Evolutionary conservation across 768 basidiomycete species (phyloP).

Genomic region (Strobilomyces dryophilus): DNA sequence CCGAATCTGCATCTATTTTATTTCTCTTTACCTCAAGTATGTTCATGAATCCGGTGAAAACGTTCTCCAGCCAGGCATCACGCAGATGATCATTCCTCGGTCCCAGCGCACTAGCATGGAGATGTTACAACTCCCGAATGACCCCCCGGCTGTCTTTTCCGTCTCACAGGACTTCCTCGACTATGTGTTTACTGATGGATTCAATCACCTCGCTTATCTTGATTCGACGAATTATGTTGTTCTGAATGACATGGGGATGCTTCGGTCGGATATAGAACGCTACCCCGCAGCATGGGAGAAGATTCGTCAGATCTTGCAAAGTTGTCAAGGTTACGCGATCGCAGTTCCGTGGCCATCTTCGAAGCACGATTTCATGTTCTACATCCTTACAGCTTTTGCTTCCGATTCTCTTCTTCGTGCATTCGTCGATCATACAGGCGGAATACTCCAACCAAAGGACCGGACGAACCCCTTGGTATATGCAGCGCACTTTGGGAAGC

Average conservation of each 20-base stretch:
- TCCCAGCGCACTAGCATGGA: no score
- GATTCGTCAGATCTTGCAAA: not conserved
- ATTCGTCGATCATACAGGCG: not conserved
- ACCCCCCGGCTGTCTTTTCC: not conserved
- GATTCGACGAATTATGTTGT: not conserved
- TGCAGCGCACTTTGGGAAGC: conserved; percentile 7
- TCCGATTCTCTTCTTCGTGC: conserved; percentile 1
- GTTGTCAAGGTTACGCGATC: no score
- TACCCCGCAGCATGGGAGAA: conserved; percentile 1
- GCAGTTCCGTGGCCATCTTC: not conserved
- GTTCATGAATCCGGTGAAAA: not conserved
- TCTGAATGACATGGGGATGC: not conserved
- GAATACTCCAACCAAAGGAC: not conserved
- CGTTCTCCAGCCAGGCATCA: no score
- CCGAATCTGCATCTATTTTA: conserved; percentile 2
- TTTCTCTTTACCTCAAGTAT: not conserved
- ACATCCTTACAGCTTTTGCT: conserved; percentile 4
- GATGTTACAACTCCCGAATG: not conserved
- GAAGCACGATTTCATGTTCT: conserved; percentile 6
- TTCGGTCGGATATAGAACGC: not conserved
- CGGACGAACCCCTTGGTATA: conserved; percentile 10
- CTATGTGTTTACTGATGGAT: conserved; percentile 2
- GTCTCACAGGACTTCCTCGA: conserved; percentile 1
- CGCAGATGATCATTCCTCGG: no score
- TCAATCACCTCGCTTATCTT: conserved; percentile 6